Evolutionary conservation across 2,329 filamentous ascomycete species (phyloP).

Genomic region (Clonostachys chloroleuca): DNA sequence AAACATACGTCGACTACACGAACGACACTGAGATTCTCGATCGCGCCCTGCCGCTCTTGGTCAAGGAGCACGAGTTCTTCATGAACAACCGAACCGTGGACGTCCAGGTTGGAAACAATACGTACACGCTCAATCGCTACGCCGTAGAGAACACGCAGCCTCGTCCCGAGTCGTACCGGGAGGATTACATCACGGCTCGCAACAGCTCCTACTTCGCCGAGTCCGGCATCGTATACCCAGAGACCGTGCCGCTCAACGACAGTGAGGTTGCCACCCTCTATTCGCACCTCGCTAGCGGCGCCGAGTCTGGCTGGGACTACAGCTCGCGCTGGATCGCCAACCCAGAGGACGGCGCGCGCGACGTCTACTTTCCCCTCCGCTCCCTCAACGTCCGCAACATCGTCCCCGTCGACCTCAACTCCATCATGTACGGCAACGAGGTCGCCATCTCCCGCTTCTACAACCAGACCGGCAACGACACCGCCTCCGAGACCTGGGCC

Average conservation of each 20-base stretch:
- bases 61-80: constrained; percentile 62
- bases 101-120: constrained; percentile 37
- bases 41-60: constrained; percentile 56
- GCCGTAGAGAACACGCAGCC: constrained; percentile 61
- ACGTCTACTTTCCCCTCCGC: constrained; percentile 62
- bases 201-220: constrained; percentile 51
- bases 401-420: constrained; percentile 63
- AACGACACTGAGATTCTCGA: constrained; percentile 57
- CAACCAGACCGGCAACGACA: constrained; percentile 41
- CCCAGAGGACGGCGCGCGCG: constrained; percentile 51
- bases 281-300: constrained; percentile 58
- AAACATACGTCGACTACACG: constrained; percentile 59
- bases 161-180: constrained; percentile 61
- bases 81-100: constrained; percentile 53
- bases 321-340: constrained; percentile 51
- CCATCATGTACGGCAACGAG: constrained; percentile 64
- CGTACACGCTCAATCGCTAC: constrained; percentile 54
- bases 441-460: constrained; percentile 52
- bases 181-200: constrained; percentile 62
- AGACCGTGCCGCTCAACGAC: constrained; percentile 42
- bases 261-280: constrained; percentile 50
- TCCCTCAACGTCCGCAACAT: constrained; percentile 55
- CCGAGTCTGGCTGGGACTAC: constrained; percentile 66
- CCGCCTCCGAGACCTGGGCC: constrained; percentile 43
- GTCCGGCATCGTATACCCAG: constrained; percentile 55